Evolutionary conservation across 768 basidiomycete genomes (phyloP), one percentile per base, ranked within the genome.

Genomic region (Pleurotus platypus): DNA sequence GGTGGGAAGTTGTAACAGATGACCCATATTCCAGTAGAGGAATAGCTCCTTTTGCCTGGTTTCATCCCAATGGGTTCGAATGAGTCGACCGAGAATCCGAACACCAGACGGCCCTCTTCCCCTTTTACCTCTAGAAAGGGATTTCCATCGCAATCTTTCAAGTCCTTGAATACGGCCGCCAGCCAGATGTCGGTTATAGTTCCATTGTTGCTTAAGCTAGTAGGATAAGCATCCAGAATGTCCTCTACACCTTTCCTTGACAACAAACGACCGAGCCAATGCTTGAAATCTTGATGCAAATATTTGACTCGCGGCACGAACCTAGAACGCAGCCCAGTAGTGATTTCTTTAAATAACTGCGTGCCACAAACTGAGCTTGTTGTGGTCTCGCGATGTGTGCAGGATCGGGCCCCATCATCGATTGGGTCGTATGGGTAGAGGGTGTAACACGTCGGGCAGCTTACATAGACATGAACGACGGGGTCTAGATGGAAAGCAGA

Each of bases 171-270:
- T 3, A 55, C 39, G 7, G 37, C 53, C 7, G 53, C 27, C 30
- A 37, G 38, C 27, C 27, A 40, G 26, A 55, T 55, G 26, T 55
- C 53, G 15, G 53, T n/a, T 35, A 18, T 1, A 27, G 39, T 18
- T 39, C 11, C 13, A 5, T 53, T 20, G 15, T 20, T 7, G n/a
- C 9, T 5, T 24, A 4, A 45, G n/a, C 20, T 20, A 9, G 48
- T 5, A 2, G 60, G 63, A 54, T 58, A 63, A 7, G 49, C 43
- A 2, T 67, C 61, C 5, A 69, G 51, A 12, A 62, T 46, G 8
- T 66, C 64, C 43, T 69, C 68, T 13, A 70, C 66, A 2, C 64
- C 67, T 26, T 61, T 64, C 5, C 69, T 43, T 7, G 66, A 68
- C 1, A 69, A 46, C 4, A 70, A 22, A 2, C 64, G 60, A 0